Evolutionary conservation across 805 yeast species (phyloP).

Genomic region (Saccharomycopsis malanga): DNA sequence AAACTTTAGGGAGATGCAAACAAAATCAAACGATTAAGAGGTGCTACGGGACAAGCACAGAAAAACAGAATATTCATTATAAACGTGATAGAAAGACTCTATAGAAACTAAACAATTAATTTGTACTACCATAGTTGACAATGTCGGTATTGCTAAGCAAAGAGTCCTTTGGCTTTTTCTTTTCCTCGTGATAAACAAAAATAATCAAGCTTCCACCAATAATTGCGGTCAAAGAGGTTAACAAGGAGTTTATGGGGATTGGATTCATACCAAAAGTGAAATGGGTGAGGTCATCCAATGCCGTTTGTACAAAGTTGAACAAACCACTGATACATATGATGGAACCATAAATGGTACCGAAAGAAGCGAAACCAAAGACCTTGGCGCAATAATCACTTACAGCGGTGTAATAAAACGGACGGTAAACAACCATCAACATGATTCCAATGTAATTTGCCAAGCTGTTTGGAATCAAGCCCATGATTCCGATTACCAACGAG

Average conservation of each 20-base stretch:
- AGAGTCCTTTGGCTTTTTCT: not conserved
- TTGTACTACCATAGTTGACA: conserved; percentile 4
- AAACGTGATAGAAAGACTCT: too few species aligned
- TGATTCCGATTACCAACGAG: conserved; percentile 60
- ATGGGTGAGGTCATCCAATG: conserved; percentile 67
- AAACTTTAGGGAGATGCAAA: too few species aligned
- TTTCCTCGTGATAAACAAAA: conserved; percentile 29
- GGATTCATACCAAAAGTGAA: conserved; percentile 66
- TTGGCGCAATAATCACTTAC: conserved; percentile 89
- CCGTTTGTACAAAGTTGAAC: conserved; percentile 67
- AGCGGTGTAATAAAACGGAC: conserved; percentile 91
- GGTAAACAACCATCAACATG: conserved; percentile 62
- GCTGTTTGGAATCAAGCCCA: conserved; percentile 51
- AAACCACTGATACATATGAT: conserved; percentile 76
- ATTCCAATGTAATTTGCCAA: conserved; percentile 62
- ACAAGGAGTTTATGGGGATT: conserved; percentile 57
- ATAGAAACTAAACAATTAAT: not conserved
- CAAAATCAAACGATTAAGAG: too few species aligned
- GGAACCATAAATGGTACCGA: conserved; percentile 87
- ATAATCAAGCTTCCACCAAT: conserved; percentile 41
- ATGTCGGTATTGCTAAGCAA: not conserved
- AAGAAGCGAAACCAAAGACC: conserved; percentile 86
- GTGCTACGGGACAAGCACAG: too few species aligned
- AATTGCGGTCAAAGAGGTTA: conserved; percentile 48
- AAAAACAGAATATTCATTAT: too few species aligned